These are phyloP conservation scores for Extremus antarcticus DNA, from an alignment of 495 filamentous ascomycete genomes.

Conservation along the genomic window DNA sequence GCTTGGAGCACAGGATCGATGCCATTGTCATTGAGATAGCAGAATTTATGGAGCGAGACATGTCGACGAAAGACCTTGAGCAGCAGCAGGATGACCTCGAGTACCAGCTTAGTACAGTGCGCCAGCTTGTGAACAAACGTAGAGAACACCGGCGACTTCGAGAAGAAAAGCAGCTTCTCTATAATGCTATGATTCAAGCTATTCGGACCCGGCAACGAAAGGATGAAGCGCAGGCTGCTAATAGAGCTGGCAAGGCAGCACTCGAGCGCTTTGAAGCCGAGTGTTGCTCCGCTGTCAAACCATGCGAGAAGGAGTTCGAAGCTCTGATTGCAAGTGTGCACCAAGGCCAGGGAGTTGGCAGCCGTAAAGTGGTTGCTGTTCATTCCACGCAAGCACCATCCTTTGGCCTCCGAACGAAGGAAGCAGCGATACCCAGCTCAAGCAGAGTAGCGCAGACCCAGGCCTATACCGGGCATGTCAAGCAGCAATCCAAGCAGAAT, in stretches of 20 bases:
- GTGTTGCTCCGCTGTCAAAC: not conserved
- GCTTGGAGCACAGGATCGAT: not conserved
- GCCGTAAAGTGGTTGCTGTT: constrained; percentile 4
- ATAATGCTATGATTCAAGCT: constrained; percentile 4
- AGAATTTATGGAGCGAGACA: not conserved
- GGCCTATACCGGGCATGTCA: not conserved
- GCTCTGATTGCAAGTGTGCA: not conserved
- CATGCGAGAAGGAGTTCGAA: constrained; percentile 4
- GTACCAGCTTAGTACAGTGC: not conserved
- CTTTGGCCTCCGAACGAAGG: not conserved
- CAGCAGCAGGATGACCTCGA: not conserved
- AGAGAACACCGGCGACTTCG: constrained; percentile 1
- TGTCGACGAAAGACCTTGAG: not conserved
- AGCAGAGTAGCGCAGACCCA: constrained; percentile 19
- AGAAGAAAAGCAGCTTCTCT: constrained; percentile 8
- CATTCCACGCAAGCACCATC: constrained; percentile 7
- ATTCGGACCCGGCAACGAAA: not conserved
- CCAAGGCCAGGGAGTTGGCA: not conserved
- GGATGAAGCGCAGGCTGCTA: constrained; percentile 2
- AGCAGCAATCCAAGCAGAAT: not conserved
- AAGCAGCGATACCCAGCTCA: not conserved
- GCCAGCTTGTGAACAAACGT: constrained; percentile 1
- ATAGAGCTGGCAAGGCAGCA: constrained; percentile 4
- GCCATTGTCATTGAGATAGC: not conserved
- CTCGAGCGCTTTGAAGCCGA: not conserved